phyloP scores from a whole-genome alignment of 352 stramenopile genomes.

The Globisporangium irregulare region DNA sequence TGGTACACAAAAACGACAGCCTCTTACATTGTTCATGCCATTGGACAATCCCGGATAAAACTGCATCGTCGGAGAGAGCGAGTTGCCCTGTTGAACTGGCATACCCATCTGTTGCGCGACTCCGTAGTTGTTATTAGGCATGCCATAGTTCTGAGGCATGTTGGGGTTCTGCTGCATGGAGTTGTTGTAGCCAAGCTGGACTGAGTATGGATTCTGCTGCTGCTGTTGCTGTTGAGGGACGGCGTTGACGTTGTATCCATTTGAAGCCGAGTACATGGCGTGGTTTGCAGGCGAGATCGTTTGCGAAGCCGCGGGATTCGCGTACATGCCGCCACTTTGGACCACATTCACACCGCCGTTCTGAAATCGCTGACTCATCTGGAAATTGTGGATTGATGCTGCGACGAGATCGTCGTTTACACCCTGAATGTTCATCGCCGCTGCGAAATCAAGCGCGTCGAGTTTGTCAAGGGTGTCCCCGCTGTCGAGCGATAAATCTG shows the following conservation, averaged over 20 bases:
- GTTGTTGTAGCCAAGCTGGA: conserved; percentile 32
- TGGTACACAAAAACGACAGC: not conserved
- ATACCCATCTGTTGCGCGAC: conserved; percentile 14
- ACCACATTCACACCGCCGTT: conserved; percentile 7
- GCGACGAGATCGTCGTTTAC: conserved; percentile 69
- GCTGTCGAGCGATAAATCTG: conserved; percentile 15
- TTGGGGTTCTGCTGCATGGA: conserved; percentile 41
- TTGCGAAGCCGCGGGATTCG: conserved; percentile 14
- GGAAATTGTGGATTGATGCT: conserved; percentile 73
- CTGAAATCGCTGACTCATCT: conserved; percentile 61
- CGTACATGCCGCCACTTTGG: conserved; percentile 12
- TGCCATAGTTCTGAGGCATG: conserved; percentile 49
- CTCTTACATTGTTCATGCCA: conserved; percentile 18
- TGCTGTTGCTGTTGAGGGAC: conserved; percentile 17
- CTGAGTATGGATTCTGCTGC: conserved; percentile 31
- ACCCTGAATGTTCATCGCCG: conserved; percentile 44
- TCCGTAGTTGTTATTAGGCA: conserved; percentile 24
- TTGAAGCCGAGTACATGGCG: conserved; percentile 43
- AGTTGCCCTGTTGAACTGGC: conserved; percentile 7
- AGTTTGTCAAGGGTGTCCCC: conserved; percentile 12
- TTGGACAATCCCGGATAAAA: conserved; percentile 13
- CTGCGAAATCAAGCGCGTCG: conserved; percentile 27
- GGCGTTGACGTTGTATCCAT: conserved; percentile 40
- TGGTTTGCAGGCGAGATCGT: conserved; percentile 41
- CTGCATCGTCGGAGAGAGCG: conserved; percentile 7